phyloP scores from a whole-genome alignment of 306 rosid species.

The Pterocarpus santalinus region DNA sequence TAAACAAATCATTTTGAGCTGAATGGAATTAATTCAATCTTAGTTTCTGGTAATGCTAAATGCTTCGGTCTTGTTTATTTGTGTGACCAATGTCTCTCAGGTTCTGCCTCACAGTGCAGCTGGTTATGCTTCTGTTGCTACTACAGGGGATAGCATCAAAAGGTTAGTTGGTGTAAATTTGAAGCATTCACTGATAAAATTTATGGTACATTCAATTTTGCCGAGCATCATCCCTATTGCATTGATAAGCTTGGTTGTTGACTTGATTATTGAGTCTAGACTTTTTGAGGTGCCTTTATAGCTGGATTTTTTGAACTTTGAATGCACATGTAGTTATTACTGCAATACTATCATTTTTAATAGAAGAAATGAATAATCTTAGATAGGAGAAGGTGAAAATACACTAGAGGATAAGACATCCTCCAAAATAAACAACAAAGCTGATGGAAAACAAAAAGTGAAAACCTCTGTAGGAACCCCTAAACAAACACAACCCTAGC shows the following conservation, averaged over 20 bases:
- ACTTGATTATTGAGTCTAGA: not conserved
- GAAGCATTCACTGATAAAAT: slow-evolving; percentile 29
- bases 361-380: not conserved
- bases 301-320: slow-evolving; percentile 11
- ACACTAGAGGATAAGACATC: not conserved
- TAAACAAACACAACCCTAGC: not conserved
- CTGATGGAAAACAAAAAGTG: not conserved
- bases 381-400: slow-evolving; percentile 8
- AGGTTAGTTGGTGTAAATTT: slow-evolving; percentile 61
- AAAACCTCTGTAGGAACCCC: not conserved
- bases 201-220: slow-evolving; percentile 24
- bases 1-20: slow-evolving; percentile 14
- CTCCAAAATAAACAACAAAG: slow-evolving; percentile 34
- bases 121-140: slow-evolving; percentile 74
- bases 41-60: slow-evolving; percentile 23
- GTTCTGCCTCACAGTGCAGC: slow-evolving; percentile 72
- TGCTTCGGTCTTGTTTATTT: slow-evolving; percentile 12
- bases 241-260: slow-evolving; percentile 21
- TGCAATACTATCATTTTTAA: not conserved
- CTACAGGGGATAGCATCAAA: slow-evolving; percentile 64
- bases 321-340: not conserved
- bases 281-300: slow-evolving; percentile 14
- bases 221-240: slow-evolving; percentile 5
- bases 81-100: slow-evolving; percentile 55
- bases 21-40: slow-evolving; percentile 30